Conservation (phyloP, 306 rosid genomes). For the Rosa rugosa region DNA sequence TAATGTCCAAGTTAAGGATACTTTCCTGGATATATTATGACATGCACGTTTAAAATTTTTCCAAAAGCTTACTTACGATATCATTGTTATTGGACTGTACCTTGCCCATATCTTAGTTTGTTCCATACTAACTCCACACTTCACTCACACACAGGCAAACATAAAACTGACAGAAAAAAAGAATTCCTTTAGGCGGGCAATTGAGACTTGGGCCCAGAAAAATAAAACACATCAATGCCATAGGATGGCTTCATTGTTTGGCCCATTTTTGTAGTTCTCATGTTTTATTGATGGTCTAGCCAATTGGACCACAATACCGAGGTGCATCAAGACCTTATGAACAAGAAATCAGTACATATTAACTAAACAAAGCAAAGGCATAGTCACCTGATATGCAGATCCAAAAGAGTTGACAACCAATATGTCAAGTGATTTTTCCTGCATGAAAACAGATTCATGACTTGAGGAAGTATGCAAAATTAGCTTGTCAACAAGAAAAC, state of each 20-base stretch:
- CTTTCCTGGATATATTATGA: background rate
- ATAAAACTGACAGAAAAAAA: background rate
- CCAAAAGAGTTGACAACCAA: constrained; percentile 97
- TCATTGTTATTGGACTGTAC: background rate
- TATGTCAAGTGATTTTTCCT: constrained; percentile 88
- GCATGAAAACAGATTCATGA: constrained; percentile 36
- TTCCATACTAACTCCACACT: background rate
- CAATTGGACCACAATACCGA: background rate
- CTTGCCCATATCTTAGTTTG: background rate
- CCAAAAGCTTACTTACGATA: background rate
- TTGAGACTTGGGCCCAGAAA: background rate
- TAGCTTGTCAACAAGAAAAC: constrained; percentile 21
- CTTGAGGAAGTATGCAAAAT: background rate
- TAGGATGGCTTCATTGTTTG: background rate
- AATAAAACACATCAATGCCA: background rate
- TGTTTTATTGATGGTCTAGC: background rate
- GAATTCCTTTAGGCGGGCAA: background rate
- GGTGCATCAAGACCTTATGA: background rate
- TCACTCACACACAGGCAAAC: background rate
- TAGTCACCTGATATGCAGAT: constrained; percentile 81
- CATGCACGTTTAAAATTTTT: background rate
- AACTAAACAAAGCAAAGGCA: constrained; percentile 15
- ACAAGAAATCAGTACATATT: background rate
- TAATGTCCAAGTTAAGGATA: too few relatives aligned
- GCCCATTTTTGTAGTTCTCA: background rate